Base-by-base conservation (phyloP, 176 grass and related monocot species). In the Poa pratensis region DNA sequence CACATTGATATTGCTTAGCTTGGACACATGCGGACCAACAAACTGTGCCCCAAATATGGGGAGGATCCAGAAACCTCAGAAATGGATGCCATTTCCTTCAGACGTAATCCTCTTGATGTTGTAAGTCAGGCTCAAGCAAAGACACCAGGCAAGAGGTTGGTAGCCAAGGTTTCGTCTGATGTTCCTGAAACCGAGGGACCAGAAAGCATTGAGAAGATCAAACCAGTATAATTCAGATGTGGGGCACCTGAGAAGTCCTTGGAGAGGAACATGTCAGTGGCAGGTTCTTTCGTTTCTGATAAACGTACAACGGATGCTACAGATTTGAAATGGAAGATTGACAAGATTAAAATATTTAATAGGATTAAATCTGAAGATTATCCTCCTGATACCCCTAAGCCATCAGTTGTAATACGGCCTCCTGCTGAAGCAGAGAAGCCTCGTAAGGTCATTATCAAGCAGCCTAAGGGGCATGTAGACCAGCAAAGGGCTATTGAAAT, bases 21-120 rank as follows among this genome's bases (percentile, higher is more conserved):
- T 80, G 96, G 96, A 22, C 96, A 98, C 82, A 98, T 98, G 96
- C 79, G 96, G 39, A 98, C 93, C 82, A 98, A 98, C 81, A 98
- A 98, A 86, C 86, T 92, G 62, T 98, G 96, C 86, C 88, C 96
- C 19, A 95, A 95, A 60, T 95, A 98, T 78, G 78, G 96, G 64
- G 91, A 98, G 82, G 96, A 95, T 76, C 86, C 78, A 76, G 91
- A 95, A 84, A 63, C 80, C 45, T 87, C 83, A 85, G 93, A 94
- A 92, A 52, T 93, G 77, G 93, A 95, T 63, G 81, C 30, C 40
- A 69, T 27, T 85, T 85, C 89, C 14, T 48, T 59, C 24, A 93
- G 88, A 69, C 50, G 83, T 75, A 93, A 93, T 88, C 73, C 87
- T 82, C 64, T 66, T 22, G 96, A 94, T 85, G 68, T 22, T 35